Evolutionary conservation across 2,329 filamentous ascomycete genomes (phyloP).

Genomic region (Diaporthe vexans): DNA sequence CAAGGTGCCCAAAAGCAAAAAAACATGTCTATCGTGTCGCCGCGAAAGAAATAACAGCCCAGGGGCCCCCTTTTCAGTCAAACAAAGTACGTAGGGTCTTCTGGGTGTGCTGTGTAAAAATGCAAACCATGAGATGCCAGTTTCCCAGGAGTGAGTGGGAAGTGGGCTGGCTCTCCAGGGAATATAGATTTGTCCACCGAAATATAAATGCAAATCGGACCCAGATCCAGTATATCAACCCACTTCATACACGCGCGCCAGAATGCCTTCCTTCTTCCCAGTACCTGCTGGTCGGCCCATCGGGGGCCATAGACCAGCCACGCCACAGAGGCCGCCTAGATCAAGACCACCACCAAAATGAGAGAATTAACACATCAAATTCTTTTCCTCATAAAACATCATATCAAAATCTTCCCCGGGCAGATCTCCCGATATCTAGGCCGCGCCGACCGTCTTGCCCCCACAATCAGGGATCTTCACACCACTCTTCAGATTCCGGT

Average conservation of each 20-base stretch:
- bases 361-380: neutral
- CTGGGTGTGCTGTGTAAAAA: neutral
- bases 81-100: too few species aligned
- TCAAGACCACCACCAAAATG: neutral
- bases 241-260: neutral
- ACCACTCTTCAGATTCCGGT: constrained; percentile 86
- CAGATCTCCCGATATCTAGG: too few species aligned
- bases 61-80: neutral
- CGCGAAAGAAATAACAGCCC: neutral
- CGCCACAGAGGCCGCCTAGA: neutral
- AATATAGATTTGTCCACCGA: neutral
- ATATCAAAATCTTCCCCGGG: too few species aligned
- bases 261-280: neutral
- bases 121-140: neutral
- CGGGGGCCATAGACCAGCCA: neutral
- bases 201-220: neutral
- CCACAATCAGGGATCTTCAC: constrained; percentile 89
- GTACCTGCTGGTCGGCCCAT: neutral
- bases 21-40: neutral
- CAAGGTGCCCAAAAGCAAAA: neutral
- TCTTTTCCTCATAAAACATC: constrained; percentile 27
- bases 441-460: constrained; percentile 72
- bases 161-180: too few species aligned
- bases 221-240: neutral
- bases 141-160: neutral